Evolutionary conservation across 2,329 filamentous ascomycete species (phyloP), one percentile per base, ranked within the genome.

Genomic region (Claviceps fusiformis): DNA sequence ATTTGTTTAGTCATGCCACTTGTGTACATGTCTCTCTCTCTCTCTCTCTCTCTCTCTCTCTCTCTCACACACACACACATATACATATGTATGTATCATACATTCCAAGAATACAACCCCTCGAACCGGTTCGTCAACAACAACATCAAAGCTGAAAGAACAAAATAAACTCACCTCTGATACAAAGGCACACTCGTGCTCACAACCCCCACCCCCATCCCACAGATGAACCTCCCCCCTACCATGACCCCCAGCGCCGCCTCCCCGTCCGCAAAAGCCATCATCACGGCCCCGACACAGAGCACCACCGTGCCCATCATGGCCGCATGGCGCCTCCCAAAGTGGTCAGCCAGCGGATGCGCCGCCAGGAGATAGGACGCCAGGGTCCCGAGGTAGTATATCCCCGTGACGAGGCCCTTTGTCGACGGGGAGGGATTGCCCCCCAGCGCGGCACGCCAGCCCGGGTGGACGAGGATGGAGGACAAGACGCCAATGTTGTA

Each of bases 401-500:
- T 73, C 45, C 73, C 75, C 1, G 78, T 80, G 61, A 82, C 74
- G 44, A 77, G 64, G 8, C 79, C 79, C 52, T 70, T 78, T 51
- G 70, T 69, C 6, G 71, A 65, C 2, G 77, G 71, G 1, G 66
- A 68, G 6, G 73, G 76, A 31, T 73, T 5, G 7, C 35, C 61
- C 52, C 72, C 64, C 11, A 80, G 70, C 7, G 73, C 67, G 19
- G 69, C 64, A n/a, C 68, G 66, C 67, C 79, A 82, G 19, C 79
- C 79, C 0, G 74, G 74, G 60, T 80, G 75, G 5, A 80, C 76
- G 53, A 80, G 76, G 43, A 82, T 70, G 1, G 77, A 78, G 1
- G 77, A 76, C 19, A 81, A 69, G 47, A 82, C 71, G 53, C 79
- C 79, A 59, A 82, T 74, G 62, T 81, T 80, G 64, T 82, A 81